Base-by-base conservation (phyloP, 371 early-diverging fungal genomes). In the Apophysomyces ossiformis region DNA sequence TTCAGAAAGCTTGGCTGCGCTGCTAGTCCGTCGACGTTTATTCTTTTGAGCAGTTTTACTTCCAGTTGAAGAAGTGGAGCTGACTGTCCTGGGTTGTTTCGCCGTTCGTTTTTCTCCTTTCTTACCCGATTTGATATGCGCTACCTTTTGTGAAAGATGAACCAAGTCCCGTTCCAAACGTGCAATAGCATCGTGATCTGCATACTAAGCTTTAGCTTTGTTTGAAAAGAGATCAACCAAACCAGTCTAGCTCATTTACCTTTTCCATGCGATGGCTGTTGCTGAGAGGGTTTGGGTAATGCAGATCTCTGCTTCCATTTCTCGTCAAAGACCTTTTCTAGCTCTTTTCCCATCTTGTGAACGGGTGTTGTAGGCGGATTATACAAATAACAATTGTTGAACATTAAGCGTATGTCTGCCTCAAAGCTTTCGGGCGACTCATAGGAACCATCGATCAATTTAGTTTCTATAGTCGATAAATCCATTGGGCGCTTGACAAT, bases 401-500 rank as follows among this genome's bases (percentile, higher is more conserved):
- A 87, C 85, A 97, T 94, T 8, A 95, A 83, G 9, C 92, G 89
- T 39, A 95, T 79, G 71, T 99, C 99, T 0, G 82, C 81, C 65
- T 92, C 91, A 68, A 98, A 97, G 45, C 91, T 93, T 6, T 83
- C 85, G 0, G 92, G 83, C 7, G 77, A 80, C 0, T 75, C 66
- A 74, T 99, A 99, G 32, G 85, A 82, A 11, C 89, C 91, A 13
- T 75, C 69, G 50, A 94, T 93, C 15, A 99, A 77, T 75, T 96
- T 96, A 44, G 85, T 83, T 69, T 89, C 86, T 43, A 99, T 92
- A 0, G 99, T 99, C 15, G 91, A 85, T 26, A 99, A 61, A 75
- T 99, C 99, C 99, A 99, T 99, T 5, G 99, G 99, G 57, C 95
- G 74, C 70, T 94, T 98, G 72, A 99, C 91, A 43, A 99, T 90